Percentiles rank a stretch among this genome's conserved stretches.
These are phyloP conservation scores for Citrus glauca DNA, from an alignment of 345 rosid species.

Conservation along the genomic window DNA sequence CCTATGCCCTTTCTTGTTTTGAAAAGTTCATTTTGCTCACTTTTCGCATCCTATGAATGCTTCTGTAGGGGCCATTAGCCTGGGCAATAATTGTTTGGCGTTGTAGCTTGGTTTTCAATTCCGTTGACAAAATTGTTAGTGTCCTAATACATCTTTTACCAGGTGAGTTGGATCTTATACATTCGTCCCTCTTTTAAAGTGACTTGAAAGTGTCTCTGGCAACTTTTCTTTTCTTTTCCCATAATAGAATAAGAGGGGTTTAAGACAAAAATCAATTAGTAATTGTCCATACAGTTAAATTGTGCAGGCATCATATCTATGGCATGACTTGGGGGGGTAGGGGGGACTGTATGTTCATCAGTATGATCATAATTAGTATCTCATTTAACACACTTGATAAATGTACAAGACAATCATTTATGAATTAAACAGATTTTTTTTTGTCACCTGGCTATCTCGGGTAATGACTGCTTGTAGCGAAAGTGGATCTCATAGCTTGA, in stretches of 20 bases:
- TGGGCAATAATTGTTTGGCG: slow-evolving; percentile 99
- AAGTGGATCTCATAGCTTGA: neutral
- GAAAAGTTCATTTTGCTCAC: slow-evolving; percentile 1
- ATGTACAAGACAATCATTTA: neutral
- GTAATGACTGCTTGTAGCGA: neutral
- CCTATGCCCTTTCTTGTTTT: slow-evolving; percentile 20
- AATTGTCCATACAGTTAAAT: neutral
- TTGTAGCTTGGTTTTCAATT: slow-evolving; percentile 95
- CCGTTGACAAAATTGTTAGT: slow-evolving; percentile 87
- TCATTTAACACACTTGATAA: neutral
- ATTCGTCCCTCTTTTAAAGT: neutral
- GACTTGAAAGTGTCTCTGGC: neutral
- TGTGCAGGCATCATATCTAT: no score
- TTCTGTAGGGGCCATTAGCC: slow-evolving; percentile 83
- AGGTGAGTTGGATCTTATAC: slow-evolving; percentile 43
- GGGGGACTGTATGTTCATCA: neutral
- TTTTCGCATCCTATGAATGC: slow-evolving; percentile 14
- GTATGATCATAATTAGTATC: neutral
- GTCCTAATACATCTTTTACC: slow-evolving; percentile 97
- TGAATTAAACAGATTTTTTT: neutral
- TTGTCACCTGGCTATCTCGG: neutral
- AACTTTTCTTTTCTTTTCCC: neutral
- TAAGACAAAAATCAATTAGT: neutral
- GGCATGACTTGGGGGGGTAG: no score
- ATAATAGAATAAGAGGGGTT: no score